Conservation (phyloP, 2,329 filamentous ascomycete genomes). For the Microdochium trichocladiopsis region DNA sequence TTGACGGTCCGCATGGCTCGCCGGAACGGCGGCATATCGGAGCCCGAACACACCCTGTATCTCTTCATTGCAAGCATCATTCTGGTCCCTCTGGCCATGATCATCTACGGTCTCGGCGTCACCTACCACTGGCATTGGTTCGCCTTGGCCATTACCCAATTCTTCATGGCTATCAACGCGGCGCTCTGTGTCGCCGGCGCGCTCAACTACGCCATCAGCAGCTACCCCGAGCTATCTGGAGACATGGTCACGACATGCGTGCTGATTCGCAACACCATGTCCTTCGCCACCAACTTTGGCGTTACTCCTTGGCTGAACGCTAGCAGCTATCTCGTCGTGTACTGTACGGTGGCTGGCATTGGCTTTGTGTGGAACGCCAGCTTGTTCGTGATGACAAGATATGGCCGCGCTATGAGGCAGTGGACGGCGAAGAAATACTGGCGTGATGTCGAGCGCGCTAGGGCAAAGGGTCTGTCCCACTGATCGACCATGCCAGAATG, state of each 20-base stretch:
- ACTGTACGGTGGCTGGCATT: conserved; percentile 25
- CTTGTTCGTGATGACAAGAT: conserved; percentile 37
- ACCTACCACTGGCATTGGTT: conserved; percentile 22
- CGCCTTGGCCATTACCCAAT: conserved; percentile 17
- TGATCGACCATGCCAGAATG: too few relatives aligned
- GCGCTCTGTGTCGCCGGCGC: conserved; percentile 15
- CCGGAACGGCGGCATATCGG: conserved; percentile 12
- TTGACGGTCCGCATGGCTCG: conserved; percentile 16
- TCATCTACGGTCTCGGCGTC: conserved; percentile 11
- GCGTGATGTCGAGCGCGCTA: conserved; percentile 22
- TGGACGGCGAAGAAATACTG: conserved; percentile 27
- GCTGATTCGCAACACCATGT: conserved; percentile 37
- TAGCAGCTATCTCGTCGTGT: conserved; percentile 29
- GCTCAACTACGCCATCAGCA: conserved; percentile 20
- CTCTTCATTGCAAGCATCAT: conserved; percentile 9
- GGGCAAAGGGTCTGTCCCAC: background rate
- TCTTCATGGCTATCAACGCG: conserved; percentile 16
- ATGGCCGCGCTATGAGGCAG: conserved; percentile 33
- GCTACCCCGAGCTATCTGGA: conserved; percentile 20
- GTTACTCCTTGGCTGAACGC: conserved; percentile 27
- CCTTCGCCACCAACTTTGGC: conserved; percentile 41
- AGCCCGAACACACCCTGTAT: conserved; percentile 13
- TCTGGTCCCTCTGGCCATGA: conserved; percentile 9
- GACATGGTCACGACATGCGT: conserved; percentile 21
- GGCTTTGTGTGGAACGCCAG: conserved; percentile 29